These are phyloP conservation scores for Nicotiana attenuata DNA, from an alignment of 257 asterid species.

Conservation along the genomic window DNA sequence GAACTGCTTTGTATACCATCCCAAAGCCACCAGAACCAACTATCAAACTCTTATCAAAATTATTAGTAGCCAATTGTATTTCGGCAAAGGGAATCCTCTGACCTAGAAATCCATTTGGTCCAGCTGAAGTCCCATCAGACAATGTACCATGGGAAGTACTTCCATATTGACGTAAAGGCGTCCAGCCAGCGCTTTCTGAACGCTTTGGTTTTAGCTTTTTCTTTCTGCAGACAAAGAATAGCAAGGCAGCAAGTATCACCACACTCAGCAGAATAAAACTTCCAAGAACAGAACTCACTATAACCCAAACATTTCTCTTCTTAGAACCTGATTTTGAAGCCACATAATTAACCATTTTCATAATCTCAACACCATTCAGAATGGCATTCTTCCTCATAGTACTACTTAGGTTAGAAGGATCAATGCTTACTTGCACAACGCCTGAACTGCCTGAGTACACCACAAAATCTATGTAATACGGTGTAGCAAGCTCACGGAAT, in stretches of 20 bases:
- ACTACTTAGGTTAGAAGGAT: conserved; percentile 63
- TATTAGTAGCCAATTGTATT: conserved; percentile 50
- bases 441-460: conserved; percentile 34
- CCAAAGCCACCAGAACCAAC: conserved; percentile 77
- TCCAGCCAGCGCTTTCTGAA: conserved; percentile 48
- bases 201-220: conserved; percentile 28
- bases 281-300: conserved; percentile 37
- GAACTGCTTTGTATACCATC: conserved; percentile 52
- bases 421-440: conserved; percentile 43
- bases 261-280: conserved; percentile 28
- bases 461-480: conserved; percentile 60
- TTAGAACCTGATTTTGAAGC: conserved; percentile 13
- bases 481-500: conserved; percentile 55
- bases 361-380: conserved; percentile 73
- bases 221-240: conserved; percentile 24
- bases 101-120: conserved; percentile 28
- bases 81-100: conserved; percentile 56
- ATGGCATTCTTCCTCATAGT: conserved; percentile 60
- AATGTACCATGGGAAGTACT: conserved; percentile 48
- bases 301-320: conserved; percentile 29
- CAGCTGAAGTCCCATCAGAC: conserved; percentile 45
- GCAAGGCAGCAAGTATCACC: conserved; percentile 17
- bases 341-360: conserved; percentile 46
- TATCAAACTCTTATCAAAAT: conserved; percentile 49
- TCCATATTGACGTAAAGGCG: conserved; percentile 39